These are phyloP conservation scores for Prillingera fragicola DNA, from an alignment of 1,284 basidiomycete genomes.

Conservation along the genomic window DNA sequence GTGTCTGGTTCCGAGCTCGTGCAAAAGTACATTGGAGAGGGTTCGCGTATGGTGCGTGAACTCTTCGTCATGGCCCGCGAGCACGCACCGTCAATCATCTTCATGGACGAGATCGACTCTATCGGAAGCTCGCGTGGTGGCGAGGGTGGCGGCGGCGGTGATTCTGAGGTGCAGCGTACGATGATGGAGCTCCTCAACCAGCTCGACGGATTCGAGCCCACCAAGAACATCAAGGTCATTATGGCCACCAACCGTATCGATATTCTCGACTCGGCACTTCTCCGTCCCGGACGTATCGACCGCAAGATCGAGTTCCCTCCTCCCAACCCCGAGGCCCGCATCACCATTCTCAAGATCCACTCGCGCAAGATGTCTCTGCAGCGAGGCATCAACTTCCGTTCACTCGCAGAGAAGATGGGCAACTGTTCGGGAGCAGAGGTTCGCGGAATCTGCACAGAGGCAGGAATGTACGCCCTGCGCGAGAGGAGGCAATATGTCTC, in stretches of 20 bases:
- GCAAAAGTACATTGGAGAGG: constrained; percentile 98
- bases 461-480: constrained; percentile 94
- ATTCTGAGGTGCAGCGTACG: constrained; percentile 95
- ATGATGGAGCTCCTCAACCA: constrained; percentile 98
- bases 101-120: constrained; percentile 99
- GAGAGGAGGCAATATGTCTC: constrained; percentile 95
- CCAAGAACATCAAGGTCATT: constrained; percentile 99
- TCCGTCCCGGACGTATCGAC: constrained; percentile 95
- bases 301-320: constrained; percentile 99
- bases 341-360: constrained; percentile 94
- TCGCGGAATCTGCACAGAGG: constrained; percentile 96
- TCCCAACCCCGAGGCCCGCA: constrained; percentile 93
- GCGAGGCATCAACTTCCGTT: constrained; percentile 91
- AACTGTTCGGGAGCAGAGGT: constrained; percentile 98
- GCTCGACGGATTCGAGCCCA: constrained; percentile 93
- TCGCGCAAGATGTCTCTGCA: constrained; percentile 98
- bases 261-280: constrained; percentile 89
- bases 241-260: constrained; percentile 99
- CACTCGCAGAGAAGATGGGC: constrained; percentile 97
- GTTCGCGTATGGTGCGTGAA: constrained; percentile 92
- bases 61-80: constrained; percentile 98
- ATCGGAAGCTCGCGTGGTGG: constrained; percentile 92
- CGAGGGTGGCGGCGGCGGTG: constrained; percentile 76
- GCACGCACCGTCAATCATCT: constrained; percentile 98
- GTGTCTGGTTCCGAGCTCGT: constrained; percentile 93